These are phyloP conservation scores for Phytophthora pseudosyringae DNA, from an alignment of 352 stramenopile genomes.

Conservation along the genomic window DNA sequence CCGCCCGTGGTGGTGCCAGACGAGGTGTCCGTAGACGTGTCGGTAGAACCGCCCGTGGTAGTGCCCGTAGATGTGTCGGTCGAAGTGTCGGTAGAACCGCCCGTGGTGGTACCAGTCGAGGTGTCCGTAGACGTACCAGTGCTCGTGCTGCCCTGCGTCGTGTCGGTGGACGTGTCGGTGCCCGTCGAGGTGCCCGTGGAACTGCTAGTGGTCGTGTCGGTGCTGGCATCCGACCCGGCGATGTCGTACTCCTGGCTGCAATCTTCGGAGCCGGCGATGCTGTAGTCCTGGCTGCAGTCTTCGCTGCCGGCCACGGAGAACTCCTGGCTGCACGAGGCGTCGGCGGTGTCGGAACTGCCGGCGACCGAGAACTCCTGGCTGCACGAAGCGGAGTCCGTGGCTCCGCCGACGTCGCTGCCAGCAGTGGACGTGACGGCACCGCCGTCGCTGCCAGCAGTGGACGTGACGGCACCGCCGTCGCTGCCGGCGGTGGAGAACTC, in stretches of 20 bases:
- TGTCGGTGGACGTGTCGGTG: conserved; percentile 14
- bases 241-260: conserved; percentile 37
- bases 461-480: conserved; percentile 2
- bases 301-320: conserved; percentile 26
- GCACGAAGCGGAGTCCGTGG: conserved; percentile 21
- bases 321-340: conserved; percentile 40
- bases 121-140: not conserved
- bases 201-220: no score
- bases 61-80: conserved; percentile 10
- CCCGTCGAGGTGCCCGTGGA: not conserved
- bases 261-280: conserved; percentile 24
- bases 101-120: conserved; percentile 5
- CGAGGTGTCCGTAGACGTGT: not conserved
- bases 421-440: not conserved
- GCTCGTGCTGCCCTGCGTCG: no score
- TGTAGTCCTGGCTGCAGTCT: conserved; percentile 30
- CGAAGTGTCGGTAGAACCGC: conserved; percentile 22
- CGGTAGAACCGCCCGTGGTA: not conserved
- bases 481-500: conserved; percentile 44
- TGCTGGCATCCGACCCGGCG: conserved; percentile 21
- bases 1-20: conserved; percentile 3
- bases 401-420: conserved; percentile 5
- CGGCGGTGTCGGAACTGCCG: conserved; percentile 18
- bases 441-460: no score
- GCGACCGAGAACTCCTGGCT: conserved; percentile 35